Evolutionary conservation across 1,139 yeast species (phyloP).

Genomic region (Cylindricascospora bacillispora): DNA sequence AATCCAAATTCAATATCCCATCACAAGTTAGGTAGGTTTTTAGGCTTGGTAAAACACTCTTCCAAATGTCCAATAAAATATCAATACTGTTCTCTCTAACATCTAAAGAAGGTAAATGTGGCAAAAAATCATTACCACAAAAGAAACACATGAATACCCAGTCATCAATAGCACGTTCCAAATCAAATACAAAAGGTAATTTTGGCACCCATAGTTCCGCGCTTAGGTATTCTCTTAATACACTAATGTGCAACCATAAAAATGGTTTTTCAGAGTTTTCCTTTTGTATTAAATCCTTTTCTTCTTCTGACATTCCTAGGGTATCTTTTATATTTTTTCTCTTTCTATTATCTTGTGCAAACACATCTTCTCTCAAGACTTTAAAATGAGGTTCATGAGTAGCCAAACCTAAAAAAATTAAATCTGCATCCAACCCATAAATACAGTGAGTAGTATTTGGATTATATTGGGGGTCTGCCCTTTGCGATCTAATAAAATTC

Average conservation of each 20-base stretch:
- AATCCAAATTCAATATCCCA: constrained; percentile 62
- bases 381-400: constrained; percentile 96
- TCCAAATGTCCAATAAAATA: constrained; percentile 71
- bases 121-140: constrained; percentile 96
- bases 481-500: constrained; percentile 80
- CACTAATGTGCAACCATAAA: constrained; percentile 84
- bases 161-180: constrained; percentile 94
- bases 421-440: constrained; percentile 95
- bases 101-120: constrained; percentile 89
- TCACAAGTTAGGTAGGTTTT: constrained; percentile 80
- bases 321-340: constrained; percentile 37
- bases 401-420: constrained; percentile 88
- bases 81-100: constrained; percentile 94
- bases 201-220: constrained; percentile 67
- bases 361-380: constrained; percentile 90
- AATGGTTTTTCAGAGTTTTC: constrained; percentile 71
- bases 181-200: constrained; percentile 62
- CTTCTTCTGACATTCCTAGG: constrained; percentile 47
- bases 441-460: constrained; percentile 89
- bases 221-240: constrained; percentile 76
- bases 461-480: constrained; percentile 74
- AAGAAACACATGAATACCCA: constrained; percentile 99
- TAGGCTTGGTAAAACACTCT: constrained; percentile 49
- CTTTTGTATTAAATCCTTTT: constrained; percentile 39
- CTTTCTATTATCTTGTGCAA: constrained; percentile 49